Percentiles rank a stretch among this genome's conserved stretches.
These are phyloP conservation scores for Phytopythium oedochilum DNA, from an alignment of 352 stramenopile genomes.

Conservation along the genomic window DNA sequence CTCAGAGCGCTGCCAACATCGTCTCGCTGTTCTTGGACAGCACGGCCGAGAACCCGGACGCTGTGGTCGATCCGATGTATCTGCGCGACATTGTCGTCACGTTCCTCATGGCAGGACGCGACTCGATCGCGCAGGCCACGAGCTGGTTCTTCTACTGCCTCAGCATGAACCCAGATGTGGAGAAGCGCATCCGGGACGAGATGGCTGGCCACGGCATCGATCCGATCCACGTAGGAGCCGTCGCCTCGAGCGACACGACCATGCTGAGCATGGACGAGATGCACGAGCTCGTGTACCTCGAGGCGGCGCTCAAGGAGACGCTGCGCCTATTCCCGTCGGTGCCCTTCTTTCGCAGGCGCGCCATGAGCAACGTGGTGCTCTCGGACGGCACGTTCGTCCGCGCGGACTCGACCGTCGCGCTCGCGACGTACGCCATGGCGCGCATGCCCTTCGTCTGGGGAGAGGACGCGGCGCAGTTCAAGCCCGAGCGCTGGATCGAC, in stretches of 20 bases:
- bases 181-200: constrained; percentile 40
- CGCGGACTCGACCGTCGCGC: constrained; percentile 39
- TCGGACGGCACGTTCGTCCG: constrained; percentile 58
- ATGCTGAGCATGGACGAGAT: constrained; percentile 38
- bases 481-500: constrained; percentile 68
- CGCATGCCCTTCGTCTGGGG: constrained; percentile 56
- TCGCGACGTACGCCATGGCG: constrained; percentile 53
- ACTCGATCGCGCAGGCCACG: constrained; percentile 71
- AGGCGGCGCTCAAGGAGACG: constrained; percentile 49
- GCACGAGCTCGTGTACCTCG: constrained; percentile 37
- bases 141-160: constrained; percentile 75
- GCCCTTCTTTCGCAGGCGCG: constrained; percentile 37
- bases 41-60: constrained; percentile 6
- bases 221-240: constrained; percentile 7
- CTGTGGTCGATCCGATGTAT: constrained; percentile 29
- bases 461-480: constrained; percentile 52
- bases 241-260: background rate
- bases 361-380: constrained; percentile 42
- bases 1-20: constrained; percentile 16
- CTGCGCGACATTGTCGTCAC: constrained; percentile 75
- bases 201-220: constrained; percentile 17
- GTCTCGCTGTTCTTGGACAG: constrained; percentile 46
- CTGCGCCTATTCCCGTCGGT: constrained; percentile 66
- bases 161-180: constrained; percentile 37
- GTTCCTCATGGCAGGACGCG: constrained; percentile 76